These are phyloP conservation scores for Boechera stricta DNA, from an alignment of 345 rosid genomes.

Conservation along the genomic window DNA sequence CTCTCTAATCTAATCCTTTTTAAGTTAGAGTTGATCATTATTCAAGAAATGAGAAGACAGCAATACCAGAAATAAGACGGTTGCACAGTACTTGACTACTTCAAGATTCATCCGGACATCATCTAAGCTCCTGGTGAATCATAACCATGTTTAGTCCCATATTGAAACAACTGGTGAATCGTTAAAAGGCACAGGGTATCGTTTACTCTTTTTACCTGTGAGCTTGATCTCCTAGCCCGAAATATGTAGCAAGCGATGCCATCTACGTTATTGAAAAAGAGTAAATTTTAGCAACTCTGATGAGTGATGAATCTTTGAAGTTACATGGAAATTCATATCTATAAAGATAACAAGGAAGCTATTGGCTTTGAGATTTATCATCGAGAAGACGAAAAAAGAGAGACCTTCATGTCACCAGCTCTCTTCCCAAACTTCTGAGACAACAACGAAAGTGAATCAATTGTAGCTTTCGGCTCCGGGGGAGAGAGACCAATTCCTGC, in stretches of 20 bases:
- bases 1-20: neutral
- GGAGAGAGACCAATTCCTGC: slow-evolving; percentile 59
- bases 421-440: slow-evolving; percentile 86
- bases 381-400: neutral
- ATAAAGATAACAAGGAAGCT: slow-evolving; percentile 13
- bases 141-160: slow-evolving; percentile 10
- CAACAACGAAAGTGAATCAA: slow-evolving; percentile 77
- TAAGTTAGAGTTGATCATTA: neutral
- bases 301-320: slow-evolving; percentile 1
- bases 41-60: neutral
- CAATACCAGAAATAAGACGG: slow-evolving; percentile 86
- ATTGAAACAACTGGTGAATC: neutral
- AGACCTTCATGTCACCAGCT: slow-evolving; percentile 95
- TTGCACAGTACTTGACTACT: slow-evolving; percentile 83
- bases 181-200: neutral
- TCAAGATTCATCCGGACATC: slow-evolving; percentile 93
- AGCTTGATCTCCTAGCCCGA: slow-evolving; percentile 73
- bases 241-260: slow-evolving; percentile 87
- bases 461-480: slow-evolving; percentile 74
- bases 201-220: slow-evolving; percentile 59
- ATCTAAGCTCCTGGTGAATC: slow-evolving; percentile 77
- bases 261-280: slow-evolving; percentile 52
- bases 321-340: neutral
- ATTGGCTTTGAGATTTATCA: neutral
- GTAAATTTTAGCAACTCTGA: neutral